phyloP scores from a whole-genome alignment of 2,329 filamentous ascomycete genomes.

The Penicillium hesseltinei region DNA sequence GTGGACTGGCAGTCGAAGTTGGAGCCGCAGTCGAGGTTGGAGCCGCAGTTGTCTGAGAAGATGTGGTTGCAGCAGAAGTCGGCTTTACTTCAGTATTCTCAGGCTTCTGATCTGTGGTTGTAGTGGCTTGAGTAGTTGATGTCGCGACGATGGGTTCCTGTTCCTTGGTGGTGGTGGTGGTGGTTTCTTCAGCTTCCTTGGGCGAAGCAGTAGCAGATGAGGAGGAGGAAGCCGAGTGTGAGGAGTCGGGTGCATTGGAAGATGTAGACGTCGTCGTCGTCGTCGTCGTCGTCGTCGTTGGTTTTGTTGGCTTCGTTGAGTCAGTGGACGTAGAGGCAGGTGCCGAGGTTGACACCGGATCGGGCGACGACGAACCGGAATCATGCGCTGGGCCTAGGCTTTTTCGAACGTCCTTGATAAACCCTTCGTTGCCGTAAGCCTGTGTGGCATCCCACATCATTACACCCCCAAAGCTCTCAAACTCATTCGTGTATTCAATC shows the following conservation, averaged over 20 bases:
- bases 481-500: constrained; percentile 55
- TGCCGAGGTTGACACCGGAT: constrained; percentile 26
- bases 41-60: neutral
- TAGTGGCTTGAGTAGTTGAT: neutral
- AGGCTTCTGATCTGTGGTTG: neutral
- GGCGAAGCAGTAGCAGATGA: constrained; percentile 10
- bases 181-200: constrained; percentile 2
- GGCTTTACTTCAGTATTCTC: neutral
- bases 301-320: constrained; percentile 20
- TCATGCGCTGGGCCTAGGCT: constrained; percentile 39
- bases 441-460: constrained; percentile 70
- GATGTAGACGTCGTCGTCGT: constrained; percentile 19
- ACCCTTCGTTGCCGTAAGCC: constrained; percentile 58
- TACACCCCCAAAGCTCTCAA: constrained; percentile 62
- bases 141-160: neutral
- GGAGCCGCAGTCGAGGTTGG: neutral
- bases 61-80: neutral
- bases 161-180: neutral
- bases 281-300: neutral
- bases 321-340: constrained; percentile 28
- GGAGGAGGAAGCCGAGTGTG: constrained; percentile 29
- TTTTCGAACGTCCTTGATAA: constrained; percentile 48
- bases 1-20: neutral
- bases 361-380: constrained; percentile 46
- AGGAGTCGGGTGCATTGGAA: constrained; percentile 27